Evolutionary conservation across 176 grass and related monocot genomes (phyloP).

Genomic region (Musa itinerans): DNA sequence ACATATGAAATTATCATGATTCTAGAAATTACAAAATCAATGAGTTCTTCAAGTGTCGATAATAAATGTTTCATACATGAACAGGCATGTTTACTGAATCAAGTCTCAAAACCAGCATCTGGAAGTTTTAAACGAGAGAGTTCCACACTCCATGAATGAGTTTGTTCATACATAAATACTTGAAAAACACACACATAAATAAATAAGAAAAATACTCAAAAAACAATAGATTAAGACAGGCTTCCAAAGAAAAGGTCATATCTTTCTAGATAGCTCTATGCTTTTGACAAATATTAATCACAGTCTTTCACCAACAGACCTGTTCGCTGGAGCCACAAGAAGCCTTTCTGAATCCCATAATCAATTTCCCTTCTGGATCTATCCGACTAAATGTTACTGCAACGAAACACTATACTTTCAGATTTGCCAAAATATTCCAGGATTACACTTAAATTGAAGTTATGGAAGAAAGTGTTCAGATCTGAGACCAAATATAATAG

Average conservation of each 20-base stretch:
- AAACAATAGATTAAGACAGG: neutral
- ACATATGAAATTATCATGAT: neutral
- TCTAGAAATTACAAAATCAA: neutral
- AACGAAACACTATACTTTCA: constrained; percentile 14
- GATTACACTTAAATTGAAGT: neutral
- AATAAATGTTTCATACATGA: neutral
- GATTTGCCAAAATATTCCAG: neutral
- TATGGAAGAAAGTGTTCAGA: neutral
- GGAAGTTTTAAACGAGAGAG: neutral
- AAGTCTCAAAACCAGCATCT: neutral
- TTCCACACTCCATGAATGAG: neutral
- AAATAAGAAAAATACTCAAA: neutral
- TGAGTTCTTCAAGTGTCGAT: neutral
- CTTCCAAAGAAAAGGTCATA: neutral
- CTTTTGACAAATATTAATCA: neutral
- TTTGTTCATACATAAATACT: neutral
- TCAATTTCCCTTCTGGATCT: constrained; percentile 91
- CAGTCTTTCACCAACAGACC: constrained; percentile 21
- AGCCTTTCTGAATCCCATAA: constrained; percentile 97
- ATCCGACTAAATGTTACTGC: constrained; percentile 90
- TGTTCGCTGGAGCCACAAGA: constrained; percentile 53
- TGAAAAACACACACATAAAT: neutral
- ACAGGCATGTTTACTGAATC: neutral
- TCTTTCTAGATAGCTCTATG: neutral
- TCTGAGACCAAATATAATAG: neutral